A percentile compares a stretch with the other conserved stretches of the same genome.
phyloP scores from a whole-genome alignment of 352 stramenopile genomes.

The Peronosclerospora sorghi region DNA sequence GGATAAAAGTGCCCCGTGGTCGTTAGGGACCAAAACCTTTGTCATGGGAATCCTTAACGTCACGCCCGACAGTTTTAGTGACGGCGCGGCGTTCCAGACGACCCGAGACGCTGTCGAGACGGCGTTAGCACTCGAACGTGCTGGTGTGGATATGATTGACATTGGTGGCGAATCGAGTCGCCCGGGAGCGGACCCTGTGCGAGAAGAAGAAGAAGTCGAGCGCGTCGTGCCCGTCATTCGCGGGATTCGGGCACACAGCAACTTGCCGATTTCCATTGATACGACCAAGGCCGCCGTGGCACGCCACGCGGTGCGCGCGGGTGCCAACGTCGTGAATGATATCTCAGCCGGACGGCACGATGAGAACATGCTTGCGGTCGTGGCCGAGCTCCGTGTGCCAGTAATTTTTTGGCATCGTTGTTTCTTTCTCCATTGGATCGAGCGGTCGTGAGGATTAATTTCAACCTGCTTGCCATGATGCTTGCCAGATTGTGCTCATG shows the following conservation, averaged over 20 bases:
- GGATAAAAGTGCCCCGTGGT: conserved; percentile 29
- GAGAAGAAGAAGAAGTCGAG: conserved; percentile 83
- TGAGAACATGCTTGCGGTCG: conserved; percentile 81
- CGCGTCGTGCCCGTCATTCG: conserved; percentile 91
- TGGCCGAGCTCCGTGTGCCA: conserved; percentile 78
- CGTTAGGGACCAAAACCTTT: conserved; percentile 53
- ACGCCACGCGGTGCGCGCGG: conserved; percentile 79
- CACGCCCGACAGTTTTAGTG: conserved; percentile 98
- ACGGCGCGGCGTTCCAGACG: conserved; percentile 31
- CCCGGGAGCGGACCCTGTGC: conserved; percentile 88
- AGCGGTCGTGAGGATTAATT: background rate
- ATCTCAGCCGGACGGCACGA: conserved; percentile 92
- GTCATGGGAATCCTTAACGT: conserved; percentile 99
- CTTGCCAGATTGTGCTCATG: conserved; percentile 88
- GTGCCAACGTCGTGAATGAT: conserved; percentile 96
- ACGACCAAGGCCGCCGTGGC: conserved; percentile 91
- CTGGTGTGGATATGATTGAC: conserved; percentile 93
- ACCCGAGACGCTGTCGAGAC: conserved; percentile 59
- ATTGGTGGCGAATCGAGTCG: conserved; percentile 97
- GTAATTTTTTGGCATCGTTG: no score
- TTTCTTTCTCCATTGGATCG: background rate
- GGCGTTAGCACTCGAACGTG: conserved; percentile 79
- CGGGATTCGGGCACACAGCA: conserved; percentile 61
- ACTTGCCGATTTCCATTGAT: conserved; percentile 93
- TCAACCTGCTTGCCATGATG: background rate